Evolutionary conservation across 805 yeast species (phyloP), one percentile per base, ranked within the genome.

Genomic region (Nakazawaea wickerhamii): DNA sequence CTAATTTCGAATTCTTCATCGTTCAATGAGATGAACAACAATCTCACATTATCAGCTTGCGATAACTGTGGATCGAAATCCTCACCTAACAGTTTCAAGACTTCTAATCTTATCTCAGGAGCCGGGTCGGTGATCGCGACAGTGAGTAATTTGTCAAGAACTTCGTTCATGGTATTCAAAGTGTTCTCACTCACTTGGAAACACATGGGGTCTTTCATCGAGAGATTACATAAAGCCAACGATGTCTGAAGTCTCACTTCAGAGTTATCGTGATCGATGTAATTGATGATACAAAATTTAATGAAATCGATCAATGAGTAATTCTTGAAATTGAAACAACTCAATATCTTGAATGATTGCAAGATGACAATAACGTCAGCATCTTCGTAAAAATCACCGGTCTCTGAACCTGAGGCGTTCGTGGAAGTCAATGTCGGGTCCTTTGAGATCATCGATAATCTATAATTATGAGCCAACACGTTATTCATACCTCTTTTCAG

Each of bases 51-150:
- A 46, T 86, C 95, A 1, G 96, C 95, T 59, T 93, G 98, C 0
- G 97, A 87, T 25, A 93, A 63, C 54, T 93, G 98, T 0, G 96
- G 86, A 54, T 93, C 97, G 58, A 91, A 85, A 45, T 73, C 73
- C 2, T 80, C 74, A 28, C 85, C 85, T 30, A 95, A 66, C 36
- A 89, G 74, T 40, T 73, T 73, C 44, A 93, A 65, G 1, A 91
- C 88, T 48, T 85, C 90, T 8, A 85, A 64, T 44, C 99, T 69
- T 25, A 91, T 86, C 45, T 90, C 97, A 2, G 91, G 77, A 3
- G 77, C 77, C 0, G 95, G 87, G 52, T 93, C 99, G 0, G 96
- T 84, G 11, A 91, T 84, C 2, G 95, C 88, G 7, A 88, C 72
- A 0, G 95, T 77, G 28, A 93, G 63, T 15, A 93, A 66, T 57